Evolutionary conservation across 2,329 filamentous ascomycete species (phyloP).

Genomic region (Diaporthe vexans): DNA sequence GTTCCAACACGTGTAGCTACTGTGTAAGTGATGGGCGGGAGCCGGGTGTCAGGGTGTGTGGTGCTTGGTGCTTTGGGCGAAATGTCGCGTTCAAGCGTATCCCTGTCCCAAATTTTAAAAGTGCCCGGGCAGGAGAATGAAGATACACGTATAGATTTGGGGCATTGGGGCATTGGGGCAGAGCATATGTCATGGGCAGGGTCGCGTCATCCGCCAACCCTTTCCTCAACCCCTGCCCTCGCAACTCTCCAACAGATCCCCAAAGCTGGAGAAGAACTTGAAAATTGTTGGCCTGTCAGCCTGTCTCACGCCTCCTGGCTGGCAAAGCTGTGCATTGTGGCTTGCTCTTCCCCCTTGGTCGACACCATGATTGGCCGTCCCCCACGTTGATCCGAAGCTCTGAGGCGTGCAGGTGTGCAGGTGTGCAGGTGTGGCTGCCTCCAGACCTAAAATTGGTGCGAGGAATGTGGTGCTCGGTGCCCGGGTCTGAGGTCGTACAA

Average conservation of each 20-base stretch:
- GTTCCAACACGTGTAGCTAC: conserved; percentile 17
- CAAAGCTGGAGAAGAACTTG: not conserved
- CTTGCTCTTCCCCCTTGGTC: conserved; percentile 13
- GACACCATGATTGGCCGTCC: conserved; percentile 27
- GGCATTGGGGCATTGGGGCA: not conserved
- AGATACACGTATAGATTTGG: not conserved
- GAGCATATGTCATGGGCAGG: conserved; percentile 11
- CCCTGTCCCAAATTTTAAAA: conserved; percentile 35
- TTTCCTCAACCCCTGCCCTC: conserved; percentile 9
- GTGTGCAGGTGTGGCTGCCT: conserved; percentile 30
- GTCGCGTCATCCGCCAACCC: conserved; percentile 31
- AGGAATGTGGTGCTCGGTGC: not conserved
- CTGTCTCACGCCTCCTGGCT: conserved; percentile 1
- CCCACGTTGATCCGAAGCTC: conserved; percentile 15
- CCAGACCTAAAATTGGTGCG: conserved; percentile 16
- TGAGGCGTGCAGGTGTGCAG: not conserved
- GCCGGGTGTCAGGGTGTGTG: not conserved
- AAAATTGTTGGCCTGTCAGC: conserved; percentile 5
- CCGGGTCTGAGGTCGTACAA: conserved; percentile 12
- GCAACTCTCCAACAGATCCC: not conserved
- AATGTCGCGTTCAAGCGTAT: conserved; percentile 35
- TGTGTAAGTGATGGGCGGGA: conserved; percentile 7
- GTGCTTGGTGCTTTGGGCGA: not conserved
- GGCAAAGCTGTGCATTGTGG: conserved; percentile 17
- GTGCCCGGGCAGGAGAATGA: not conserved